A percentile compares a stretch with the other conserved stretches of the same genome.
Conservation (phyloP, 2,329 filamentous ascomycete species). For the Ophiostoma triangulosporum region DNA sequence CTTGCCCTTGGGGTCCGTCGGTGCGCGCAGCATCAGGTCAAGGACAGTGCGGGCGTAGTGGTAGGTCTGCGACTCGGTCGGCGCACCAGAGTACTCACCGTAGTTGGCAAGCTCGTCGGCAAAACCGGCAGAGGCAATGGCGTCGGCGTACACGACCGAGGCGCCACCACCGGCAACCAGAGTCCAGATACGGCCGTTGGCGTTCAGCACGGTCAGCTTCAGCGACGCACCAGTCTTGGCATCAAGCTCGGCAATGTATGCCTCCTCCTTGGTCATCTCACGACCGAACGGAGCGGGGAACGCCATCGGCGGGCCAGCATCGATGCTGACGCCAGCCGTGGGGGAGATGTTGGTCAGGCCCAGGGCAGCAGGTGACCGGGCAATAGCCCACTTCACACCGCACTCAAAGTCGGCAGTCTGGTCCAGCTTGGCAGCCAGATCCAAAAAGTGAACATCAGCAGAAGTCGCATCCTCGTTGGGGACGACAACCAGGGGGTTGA, state of each 20-base stretch:
- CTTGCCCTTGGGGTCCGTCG: slow-evolving; percentile 77
- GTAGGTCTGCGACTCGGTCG: slow-evolving; percentile 97
- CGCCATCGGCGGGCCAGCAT: slow-evolving; percentile 95
- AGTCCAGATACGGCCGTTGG: slow-evolving; percentile 88
- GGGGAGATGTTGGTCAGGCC: slow-evolving; percentile 54
- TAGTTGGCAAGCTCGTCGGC: slow-evolving; percentile 97
- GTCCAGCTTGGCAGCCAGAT: slow-evolving; percentile 96
- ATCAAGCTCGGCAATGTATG: slow-evolving; percentile 96
- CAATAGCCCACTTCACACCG: slow-evolving; percentile 97
- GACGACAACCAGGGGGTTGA: slow-evolving; percentile 97
- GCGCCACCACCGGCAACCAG: slow-evolving; percentile 98
- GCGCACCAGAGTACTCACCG: slow-evolving; percentile 97
- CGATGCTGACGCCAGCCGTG: slow-evolving; percentile 64
- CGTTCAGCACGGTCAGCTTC: slow-evolving; percentile 93
- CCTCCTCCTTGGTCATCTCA: slow-evolving; percentile 97
- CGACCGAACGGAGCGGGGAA: slow-evolving; percentile 98
- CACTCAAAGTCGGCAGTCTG: slow-evolving; percentile 99
- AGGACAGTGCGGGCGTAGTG: slow-evolving; percentile 96
- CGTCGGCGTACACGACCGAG: slow-evolving; percentile 96
- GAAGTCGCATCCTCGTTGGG: slow-evolving; percentile 87
- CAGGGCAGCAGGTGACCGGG: slow-evolving; percentile 76
- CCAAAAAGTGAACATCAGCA: slow-evolving; percentile 92
- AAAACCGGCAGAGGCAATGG: slow-evolving; percentile 92
- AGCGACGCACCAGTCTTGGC: slow-evolving; percentile 98
- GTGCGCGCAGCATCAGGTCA: slow-evolving; percentile 92